These are phyloP conservation scores for Polygonum maritimum DNA, from an alignment of 148 eudicot genomes.

Conservation along the genomic window DNA sequence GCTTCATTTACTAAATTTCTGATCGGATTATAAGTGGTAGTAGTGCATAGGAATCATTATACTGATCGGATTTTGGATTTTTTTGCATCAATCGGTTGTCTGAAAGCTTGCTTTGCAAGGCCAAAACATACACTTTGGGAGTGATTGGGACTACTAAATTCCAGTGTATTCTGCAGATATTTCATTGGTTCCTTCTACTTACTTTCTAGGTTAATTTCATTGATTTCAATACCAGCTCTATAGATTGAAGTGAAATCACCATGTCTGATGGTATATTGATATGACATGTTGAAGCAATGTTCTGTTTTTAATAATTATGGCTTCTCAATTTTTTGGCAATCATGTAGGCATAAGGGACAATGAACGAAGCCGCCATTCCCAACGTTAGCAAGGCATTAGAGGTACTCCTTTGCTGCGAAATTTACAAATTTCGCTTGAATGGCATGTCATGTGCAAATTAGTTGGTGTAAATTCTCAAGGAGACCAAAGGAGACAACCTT, in stretches of 20 bases:
- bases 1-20: too few relatives aligned
- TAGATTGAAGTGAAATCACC: neutral
- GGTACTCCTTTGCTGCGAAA: conserved; percentile 23
- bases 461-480: neutral
- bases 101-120: neutral
- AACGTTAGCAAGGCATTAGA: conserved; percentile 57
- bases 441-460: neutral
- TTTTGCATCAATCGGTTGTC: neutral
- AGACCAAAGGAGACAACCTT: conserved; percentile 60
- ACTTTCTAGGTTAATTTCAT: too few relatives aligned
- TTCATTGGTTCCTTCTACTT: neutral
- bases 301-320: neutral
- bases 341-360: conserved; percentile 79
- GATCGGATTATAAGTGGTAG: neutral
- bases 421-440: neutral
- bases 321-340: conserved; percentile 7
- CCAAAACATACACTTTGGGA: neutral
- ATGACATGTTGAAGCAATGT: neutral
- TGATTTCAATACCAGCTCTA: too few relatives aligned
- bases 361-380: conserved; percentile 60
- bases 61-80: neutral
- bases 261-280: neutral
- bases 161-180: neutral
- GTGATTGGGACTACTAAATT: neutral
- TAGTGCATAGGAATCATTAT: neutral